These are phyloP conservation scores for Speleostelium caveatum DNA, from an alignment of 78 protist species.

Conservation along the genomic window DNA sequence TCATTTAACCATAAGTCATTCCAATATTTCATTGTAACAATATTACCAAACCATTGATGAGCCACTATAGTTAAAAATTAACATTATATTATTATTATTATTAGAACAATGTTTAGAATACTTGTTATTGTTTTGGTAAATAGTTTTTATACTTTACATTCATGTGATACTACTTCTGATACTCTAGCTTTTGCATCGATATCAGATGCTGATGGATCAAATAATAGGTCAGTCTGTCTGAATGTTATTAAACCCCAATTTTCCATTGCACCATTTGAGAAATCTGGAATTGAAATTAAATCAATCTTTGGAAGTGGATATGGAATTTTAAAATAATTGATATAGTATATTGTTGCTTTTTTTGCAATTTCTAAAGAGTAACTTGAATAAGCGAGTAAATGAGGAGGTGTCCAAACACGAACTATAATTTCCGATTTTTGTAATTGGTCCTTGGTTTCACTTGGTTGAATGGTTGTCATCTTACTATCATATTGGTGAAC, in stretches of 20 bases:
- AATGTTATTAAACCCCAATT: constrained; percentile 92
- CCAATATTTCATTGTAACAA: constrained; percentile 98
- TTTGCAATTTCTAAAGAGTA: constrained; percentile 89
- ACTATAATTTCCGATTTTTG: constrained; percentile 16
- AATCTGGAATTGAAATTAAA: constrained; percentile 88
- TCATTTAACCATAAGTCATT: constrained; percentile 94
- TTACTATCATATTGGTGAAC: constrained; percentile 85
- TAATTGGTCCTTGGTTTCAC: background rate
- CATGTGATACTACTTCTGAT: constrained; percentile 57
- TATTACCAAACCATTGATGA: constrained; percentile 97
- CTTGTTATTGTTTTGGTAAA: background rate
- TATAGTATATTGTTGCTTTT: background rate
- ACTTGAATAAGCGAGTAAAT: constrained; percentile 25
- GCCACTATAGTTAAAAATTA: too few relatives aligned
- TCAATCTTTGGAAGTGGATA: constrained; percentile 95
- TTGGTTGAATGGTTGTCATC: background rate
- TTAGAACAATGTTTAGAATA: background rate
- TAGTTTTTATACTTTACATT: too few relatives aligned
- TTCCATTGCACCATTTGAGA: constrained; percentile 91
- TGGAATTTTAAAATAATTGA: constrained; percentile 77
- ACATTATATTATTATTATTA: too few relatives aligned
- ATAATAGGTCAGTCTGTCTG: constrained; percentile 83
- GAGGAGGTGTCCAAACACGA: constrained; percentile 84
- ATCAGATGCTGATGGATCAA: constrained; percentile 14
- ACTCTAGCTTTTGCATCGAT: constrained; percentile 45